Conservation (phyloP, 805 yeast genomes). For the Ogataea corticis region DNA sequence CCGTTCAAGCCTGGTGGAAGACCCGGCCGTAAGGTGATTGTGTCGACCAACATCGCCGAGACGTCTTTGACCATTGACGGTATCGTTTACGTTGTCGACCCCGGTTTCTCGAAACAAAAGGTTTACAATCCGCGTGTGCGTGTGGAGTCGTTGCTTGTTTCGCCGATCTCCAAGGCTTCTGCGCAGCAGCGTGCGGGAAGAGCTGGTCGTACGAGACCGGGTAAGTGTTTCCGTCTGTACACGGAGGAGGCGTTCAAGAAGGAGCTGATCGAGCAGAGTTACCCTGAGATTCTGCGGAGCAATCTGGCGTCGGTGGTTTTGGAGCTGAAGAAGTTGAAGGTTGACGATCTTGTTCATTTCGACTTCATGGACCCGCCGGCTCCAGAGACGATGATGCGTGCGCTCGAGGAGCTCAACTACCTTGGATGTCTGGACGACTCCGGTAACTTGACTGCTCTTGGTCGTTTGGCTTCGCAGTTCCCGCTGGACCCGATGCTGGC, state of each 20-base stretch:
- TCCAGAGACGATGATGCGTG: conserved; percentile 99
- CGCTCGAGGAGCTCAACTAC: conserved; percentile 91
- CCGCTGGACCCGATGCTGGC: conserved; percentile 96
- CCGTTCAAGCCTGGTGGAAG: conserved; percentile 72
- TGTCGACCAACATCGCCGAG: conserved; percentile 95
- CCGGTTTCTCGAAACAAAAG: conserved; percentile 95
- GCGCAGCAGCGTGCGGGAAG: conserved; percentile 99
- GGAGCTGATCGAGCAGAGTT: conserved; percentile 91
- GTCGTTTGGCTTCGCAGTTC: conserved; percentile 87
- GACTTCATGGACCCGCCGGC: conserved; percentile 99
- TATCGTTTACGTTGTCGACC: conserved; percentile 94
- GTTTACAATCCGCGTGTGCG: conserved; percentile 95
- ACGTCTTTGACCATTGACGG: conserved; percentile 98
- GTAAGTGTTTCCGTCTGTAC: conserved; percentile 93
- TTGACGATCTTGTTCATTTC: conserved; percentile 94
- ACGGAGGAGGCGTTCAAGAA: conserved; percentile 96
- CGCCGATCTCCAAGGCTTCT: conserved; percentile 95
- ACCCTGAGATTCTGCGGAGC: conserved; percentile 92
- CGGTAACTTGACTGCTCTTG: conserved; percentile 86
- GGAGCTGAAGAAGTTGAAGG: conserved; percentile 89
- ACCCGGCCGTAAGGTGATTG: conserved; percentile 93
- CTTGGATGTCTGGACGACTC: conserved; percentile 88
- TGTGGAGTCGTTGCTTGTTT: conserved; percentile 89
- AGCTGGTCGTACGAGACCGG: conserved; percentile 99
- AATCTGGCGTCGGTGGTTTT: conserved; percentile 89